These are phyloP conservation scores for Dispira simplex DNA, from an alignment of 192 early-diverging fungal species.

Conservation along the genomic window DNA sequence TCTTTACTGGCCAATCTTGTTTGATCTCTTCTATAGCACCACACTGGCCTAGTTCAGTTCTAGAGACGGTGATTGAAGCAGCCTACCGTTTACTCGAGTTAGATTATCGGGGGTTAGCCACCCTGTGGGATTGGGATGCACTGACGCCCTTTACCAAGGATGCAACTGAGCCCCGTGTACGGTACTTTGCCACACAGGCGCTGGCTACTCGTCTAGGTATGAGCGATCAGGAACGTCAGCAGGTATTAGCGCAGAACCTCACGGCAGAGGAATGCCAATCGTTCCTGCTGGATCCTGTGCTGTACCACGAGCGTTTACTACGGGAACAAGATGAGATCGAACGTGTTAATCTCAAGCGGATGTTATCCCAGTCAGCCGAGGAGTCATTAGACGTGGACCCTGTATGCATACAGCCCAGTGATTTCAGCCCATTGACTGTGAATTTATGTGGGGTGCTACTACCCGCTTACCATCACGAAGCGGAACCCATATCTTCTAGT, in stretches of 20 bases:
- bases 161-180: neutral
- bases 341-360: constrained; percentile 13
- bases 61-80: neutral
- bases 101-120: neutral
- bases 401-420: constrained; percentile 12
- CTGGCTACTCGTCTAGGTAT: constrained; percentile 4
- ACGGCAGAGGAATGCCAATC: neutral
- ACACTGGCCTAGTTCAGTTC: neutral
- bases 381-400: constrained; percentile 14
- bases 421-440: constrained; percentile 30
- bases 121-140: neutral
- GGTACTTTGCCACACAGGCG: neutral
- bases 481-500: constrained; percentile 9
- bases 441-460: constrained; percentile 57
- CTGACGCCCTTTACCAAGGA: neutral
- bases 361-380: constrained; percentile 7
- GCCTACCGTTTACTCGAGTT: constrained; percentile 4
- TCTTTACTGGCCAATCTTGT: constrained; percentile 6
- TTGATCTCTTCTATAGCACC: neutral
- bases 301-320: constrained; percentile 28
- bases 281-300: constrained; percentile 17
- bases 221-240: neutral
- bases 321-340: constrained; percentile 23
- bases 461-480: constrained; percentile 12
- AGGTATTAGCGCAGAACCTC: constrained; percentile 1